Percentiles rank a stretch among this genome's conserved stretches.
phyloP scores from a whole-genome alignment of 2,329 filamentous ascomycete genomes.

The Aspergillus sp. region DNA sequence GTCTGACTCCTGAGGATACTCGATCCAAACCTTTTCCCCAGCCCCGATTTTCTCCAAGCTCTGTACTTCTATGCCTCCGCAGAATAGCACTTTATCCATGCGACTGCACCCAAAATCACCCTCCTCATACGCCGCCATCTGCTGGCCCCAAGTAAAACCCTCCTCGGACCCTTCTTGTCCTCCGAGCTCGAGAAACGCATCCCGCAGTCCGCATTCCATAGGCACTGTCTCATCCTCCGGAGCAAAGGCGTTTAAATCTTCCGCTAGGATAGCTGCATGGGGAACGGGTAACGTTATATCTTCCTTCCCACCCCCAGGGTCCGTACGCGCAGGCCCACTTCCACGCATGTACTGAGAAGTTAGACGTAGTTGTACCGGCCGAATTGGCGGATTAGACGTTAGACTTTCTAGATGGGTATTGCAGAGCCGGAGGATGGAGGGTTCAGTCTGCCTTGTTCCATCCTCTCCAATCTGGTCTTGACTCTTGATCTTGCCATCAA shows the following conservation, averaged over 20 bases:
- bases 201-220: constrained; percentile 49
- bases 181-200: constrained; percentile 54
- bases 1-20: constrained; percentile 31
- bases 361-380: constrained; percentile 50
- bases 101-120: constrained; percentile 51
- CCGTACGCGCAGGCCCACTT: constrained; percentile 4
- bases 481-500: not conserved
- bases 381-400: constrained; percentile 47
- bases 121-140: constrained; percentile 43
- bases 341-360: constrained; percentile 46
- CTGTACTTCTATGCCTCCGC: constrained; percentile 32
- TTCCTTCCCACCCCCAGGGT: not conserved
- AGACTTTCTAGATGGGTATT: constrained; percentile 61
- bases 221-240: constrained; percentile 53
- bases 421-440: constrained; percentile 48
- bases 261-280: constrained; percentile 49
- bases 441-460: too few relatives aligned
- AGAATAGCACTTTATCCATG: constrained; percentile 57
- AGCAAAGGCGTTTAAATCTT: constrained; percentile 61
- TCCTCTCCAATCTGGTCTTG: too few relatives aligned
- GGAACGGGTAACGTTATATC: constrained; percentile 25
- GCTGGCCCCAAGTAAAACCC: constrained; percentile 60
- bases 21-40: constrained; percentile 45
- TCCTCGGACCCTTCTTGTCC: constrained; percentile 52
- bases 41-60: constrained; percentile 51